A percentile compares a stretch with the other conserved stretches of the same genome.
These are phyloP conservation scores for Penicillium ucsense DNA, from an alignment of 495 filamentous ascomycete genomes.

Conservation along the genomic window DNA sequence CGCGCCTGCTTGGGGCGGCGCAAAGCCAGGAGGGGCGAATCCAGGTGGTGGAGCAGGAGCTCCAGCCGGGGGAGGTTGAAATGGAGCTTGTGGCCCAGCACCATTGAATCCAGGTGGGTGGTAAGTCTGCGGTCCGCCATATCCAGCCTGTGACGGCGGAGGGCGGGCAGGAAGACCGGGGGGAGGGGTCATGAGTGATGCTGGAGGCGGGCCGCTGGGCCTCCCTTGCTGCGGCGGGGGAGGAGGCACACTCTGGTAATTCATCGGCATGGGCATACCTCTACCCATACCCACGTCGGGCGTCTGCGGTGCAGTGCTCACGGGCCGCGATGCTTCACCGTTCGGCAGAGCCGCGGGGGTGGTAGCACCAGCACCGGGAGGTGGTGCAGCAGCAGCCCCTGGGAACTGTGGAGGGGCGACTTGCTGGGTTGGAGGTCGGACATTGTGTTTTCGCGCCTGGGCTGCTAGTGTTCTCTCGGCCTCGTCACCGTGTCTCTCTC, in stretches of 20 bases:
- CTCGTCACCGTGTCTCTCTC: conserved; percentile 89
- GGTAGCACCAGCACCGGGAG: conserved; percentile 6
- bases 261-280: conserved; percentile 21
- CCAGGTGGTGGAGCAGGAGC: conserved; percentile 47
- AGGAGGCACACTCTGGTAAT: conserved; percentile 30
- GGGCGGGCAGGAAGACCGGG: conserved; percentile 71
- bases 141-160: conserved; percentile 67
- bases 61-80: conserved; percentile 17
- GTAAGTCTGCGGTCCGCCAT: conserved; percentile 67
- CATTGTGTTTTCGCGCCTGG: conserved; percentile 90
- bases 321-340: conserved; percentile 34
- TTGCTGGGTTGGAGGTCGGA: conserved; percentile 58
- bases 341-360: conserved; percentile 47
- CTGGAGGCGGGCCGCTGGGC: conserved; percentile 30
- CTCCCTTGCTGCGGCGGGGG: conserved; percentile 24
- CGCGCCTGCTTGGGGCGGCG: conserved; percentile 22
- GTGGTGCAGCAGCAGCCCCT: conserved; percentile 22
- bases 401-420: conserved; percentile 39
- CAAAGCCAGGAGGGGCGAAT: conserved; percentile 46
- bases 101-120: conserved; percentile 45
- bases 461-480: conserved; percentile 88
- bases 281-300: conserved; percentile 27
- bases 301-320: conserved; percentile 24
- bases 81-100: conserved; percentile 31
- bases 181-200: conserved; percentile 53